A percentile compares a stretch with the other conserved stretches of the same genome.
Evolutionary conservation across 2,329 filamentous ascomycete genomes (phyloP).

Genomic region (Ilyonectria mors-panacis): DNA sequence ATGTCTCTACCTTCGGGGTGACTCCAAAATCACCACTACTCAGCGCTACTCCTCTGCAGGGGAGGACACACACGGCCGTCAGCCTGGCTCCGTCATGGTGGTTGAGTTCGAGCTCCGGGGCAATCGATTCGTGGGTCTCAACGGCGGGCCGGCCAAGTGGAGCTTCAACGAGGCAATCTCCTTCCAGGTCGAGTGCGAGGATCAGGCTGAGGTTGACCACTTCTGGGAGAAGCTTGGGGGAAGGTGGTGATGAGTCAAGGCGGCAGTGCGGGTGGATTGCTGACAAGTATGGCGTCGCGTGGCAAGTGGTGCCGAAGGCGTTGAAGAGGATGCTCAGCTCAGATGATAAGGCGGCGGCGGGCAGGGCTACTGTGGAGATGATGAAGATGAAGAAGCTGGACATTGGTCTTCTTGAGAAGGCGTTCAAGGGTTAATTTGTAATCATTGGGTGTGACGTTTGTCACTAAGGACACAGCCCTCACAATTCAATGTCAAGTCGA

Average conservation of each 20-base stretch:
- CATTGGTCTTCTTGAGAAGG: conserved; percentile 55
- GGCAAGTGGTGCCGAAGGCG: conserved; percentile 61
- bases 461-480: neutral
- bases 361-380: conserved; percentile 54
- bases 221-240: conserved; percentile 61
- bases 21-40: conserved; percentile 54
- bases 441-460: neutral
- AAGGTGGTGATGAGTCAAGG: conserved; percentile 55
- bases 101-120: conserved; percentile 59
- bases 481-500: neutral
- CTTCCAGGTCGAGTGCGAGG: conserved; percentile 60
- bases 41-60: conserved; percentile 50
- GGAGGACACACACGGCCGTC: conserved; percentile 50
- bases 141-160: conserved; percentile 59
- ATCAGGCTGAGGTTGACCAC: conserved; percentile 63
- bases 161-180: conserved; percentile 59
- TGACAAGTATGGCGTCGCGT: conserved; percentile 62
- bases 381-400: conserved; percentile 62
- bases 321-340: conserved; percentile 54
- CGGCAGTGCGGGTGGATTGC: conserved; percentile 62
- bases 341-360: conserved; percentile 53
- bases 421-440: conserved; percentile 39
- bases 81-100: conserved; percentile 52
- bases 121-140: conserved; percentile 58
- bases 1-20: conserved; percentile 58